phyloP scores from a whole-genome alignment of 257 asterid genomes.

The Nicotiana attenuata region DNA sequence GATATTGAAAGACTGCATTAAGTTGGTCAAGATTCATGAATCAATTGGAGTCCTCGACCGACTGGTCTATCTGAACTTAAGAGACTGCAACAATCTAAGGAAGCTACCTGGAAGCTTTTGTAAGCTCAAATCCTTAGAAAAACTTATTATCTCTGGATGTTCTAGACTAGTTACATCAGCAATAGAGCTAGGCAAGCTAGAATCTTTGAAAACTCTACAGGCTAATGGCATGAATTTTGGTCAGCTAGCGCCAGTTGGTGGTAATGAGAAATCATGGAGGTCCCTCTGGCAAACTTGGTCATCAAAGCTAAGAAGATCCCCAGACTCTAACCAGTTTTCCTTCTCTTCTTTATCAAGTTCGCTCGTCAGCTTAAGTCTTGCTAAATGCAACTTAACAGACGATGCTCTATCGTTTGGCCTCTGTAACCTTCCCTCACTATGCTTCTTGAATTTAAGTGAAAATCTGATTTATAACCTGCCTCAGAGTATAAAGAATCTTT shows the following conservation, averaged over 20 bases:
- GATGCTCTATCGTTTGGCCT: conserved; percentile 5
- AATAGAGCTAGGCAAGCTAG: conserved; percentile 8
- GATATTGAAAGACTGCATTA: conserved; percentile 17
- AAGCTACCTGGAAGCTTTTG: conserved; percentile 4
- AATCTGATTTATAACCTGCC: conserved; percentile 11
- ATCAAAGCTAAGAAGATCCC: neutral
- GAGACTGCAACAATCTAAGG: conserved; percentile 12
- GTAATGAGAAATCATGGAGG: neutral
- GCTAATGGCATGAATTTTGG: conserved; percentile 12
- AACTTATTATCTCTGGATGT: conserved; percentile 14
- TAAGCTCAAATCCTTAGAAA: conserved; percentile 12
- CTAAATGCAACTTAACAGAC: conserved; percentile 12
- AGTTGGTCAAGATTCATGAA: conserved; percentile 18
- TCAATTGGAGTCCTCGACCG: conserved; percentile 10
- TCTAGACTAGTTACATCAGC: neutral
- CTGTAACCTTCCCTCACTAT: conserved; percentile 3
- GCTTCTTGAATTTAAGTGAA: conserved; percentile 17
- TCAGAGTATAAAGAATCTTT: conserved; percentile 1
- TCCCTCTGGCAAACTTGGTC: neutral
- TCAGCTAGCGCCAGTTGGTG: neutral
- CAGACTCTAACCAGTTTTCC: neutral
- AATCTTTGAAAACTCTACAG: conserved; percentile 7
- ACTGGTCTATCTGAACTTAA: conserved; percentile 8
- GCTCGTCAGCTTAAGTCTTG: conserved; percentile 15
- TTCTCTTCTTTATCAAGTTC: conserved; percentile 13